A percentile compares a stretch with the other conserved stretches of the same genome.
Evolutionary conservation across 2,329 filamentous ascomycete species (phyloP).

Genomic region (Fusarium coicis): DNA sequence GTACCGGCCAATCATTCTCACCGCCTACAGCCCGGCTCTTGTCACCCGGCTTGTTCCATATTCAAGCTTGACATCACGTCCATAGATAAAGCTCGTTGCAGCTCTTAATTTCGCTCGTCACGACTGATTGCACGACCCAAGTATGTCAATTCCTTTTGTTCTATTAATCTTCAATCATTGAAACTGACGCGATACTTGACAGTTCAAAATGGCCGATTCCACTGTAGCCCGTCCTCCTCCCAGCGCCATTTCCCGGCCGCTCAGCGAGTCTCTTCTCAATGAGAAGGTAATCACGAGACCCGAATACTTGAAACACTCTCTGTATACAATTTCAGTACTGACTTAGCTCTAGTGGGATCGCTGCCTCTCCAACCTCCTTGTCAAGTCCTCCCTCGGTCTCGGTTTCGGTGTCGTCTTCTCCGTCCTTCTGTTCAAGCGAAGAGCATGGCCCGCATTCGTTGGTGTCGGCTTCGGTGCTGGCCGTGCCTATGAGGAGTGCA

Average conservation of each 20-base stretch:
- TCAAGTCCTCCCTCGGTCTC: slow-evolving; percentile 95
- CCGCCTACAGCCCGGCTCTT: slow-evolving; percentile 56
- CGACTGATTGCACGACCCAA: slow-evolving; percentile 35
- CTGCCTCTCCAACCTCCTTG: slow-evolving; percentile 96
- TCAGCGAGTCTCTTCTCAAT: slow-evolving; percentile 97
- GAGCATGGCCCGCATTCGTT: slow-evolving; percentile 96
- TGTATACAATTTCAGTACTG: slow-evolving; percentile 10
- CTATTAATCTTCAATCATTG: slow-evolving; percentile 3
- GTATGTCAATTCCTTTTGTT: slow-evolving; percentile 40
- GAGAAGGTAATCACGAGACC: slow-evolving; percentile 80
- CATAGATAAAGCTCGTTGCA: slow-evolving; percentile 44
- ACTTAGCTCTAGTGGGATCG: slow-evolving; percentile 83
- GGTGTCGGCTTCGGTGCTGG: slow-evolving; percentile 95
- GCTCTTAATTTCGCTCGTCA: slow-evolving; percentile 42
- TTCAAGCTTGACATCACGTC: slow-evolving; percentile 51
- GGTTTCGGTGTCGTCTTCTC: slow-evolving; percentile 99
- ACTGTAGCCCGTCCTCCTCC: slow-evolving; percentile 60
- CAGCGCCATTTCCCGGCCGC: slow-evolving; percentile 79
- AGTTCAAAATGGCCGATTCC: slow-evolving; percentile 65
- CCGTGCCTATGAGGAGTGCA: slow-evolving; percentile 98
- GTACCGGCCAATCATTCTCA: slow-evolving; percentile 46
- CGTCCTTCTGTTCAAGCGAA: slow-evolving; percentile 96
- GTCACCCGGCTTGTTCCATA: slow-evolving; percentile 51
- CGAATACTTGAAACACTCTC: neutral
- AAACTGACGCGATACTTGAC: slow-evolving; percentile 33